Evolutionary conservation across 2,329 filamentous ascomycete species (phyloP), one percentile per base, ranked within the genome.

Genomic region (Drechslera avenae): DNA sequence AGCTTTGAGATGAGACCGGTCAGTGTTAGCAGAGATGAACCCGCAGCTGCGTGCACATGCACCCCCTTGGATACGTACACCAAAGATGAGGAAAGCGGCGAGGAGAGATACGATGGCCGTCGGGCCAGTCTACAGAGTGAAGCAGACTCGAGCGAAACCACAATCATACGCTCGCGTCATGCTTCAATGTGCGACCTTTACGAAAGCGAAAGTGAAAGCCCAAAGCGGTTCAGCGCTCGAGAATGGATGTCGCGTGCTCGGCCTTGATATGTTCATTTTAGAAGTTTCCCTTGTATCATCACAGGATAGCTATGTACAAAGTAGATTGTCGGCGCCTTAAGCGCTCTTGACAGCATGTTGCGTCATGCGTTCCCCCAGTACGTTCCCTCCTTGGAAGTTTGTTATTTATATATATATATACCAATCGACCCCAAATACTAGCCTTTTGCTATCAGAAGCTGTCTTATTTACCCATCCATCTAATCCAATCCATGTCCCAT

Each of bases 81-180:
- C 10, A 33, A 19, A 4, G 8, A 18, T 17, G 37, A 23, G 33
- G 23, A 32, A 21, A 21, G 4, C 30, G 3, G 19, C 18, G 6
- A 8, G 26, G 39, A 14, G 23, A 12, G 16, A 18, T 14, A 31
- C 6, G 36, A 33, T 10, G 37, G 37, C 12, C 19, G 28, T 34
- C 40, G 30, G 2, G 42, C 31, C 5, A 41, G 37, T 19, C 32
- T 40, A 13, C 39, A 39, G 17, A 21, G 21, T 21, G 41, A 50
- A 19, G 30, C 31, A 33, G 46, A 39, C 18, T 46, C 48, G 21
- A 32, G 41, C 34, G 35, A 46, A 10, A 17, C 35, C 13, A 46
- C 42, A n/a, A 32, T 45, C 10, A 31, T 30, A n/a, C 31, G 36
- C 17, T 35, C 44, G 21, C 36, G 21, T n/a, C 28, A 13, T 10